Conservation (phyloP, 179 eudicot species). For the Spinacia oleracea region DNA sequence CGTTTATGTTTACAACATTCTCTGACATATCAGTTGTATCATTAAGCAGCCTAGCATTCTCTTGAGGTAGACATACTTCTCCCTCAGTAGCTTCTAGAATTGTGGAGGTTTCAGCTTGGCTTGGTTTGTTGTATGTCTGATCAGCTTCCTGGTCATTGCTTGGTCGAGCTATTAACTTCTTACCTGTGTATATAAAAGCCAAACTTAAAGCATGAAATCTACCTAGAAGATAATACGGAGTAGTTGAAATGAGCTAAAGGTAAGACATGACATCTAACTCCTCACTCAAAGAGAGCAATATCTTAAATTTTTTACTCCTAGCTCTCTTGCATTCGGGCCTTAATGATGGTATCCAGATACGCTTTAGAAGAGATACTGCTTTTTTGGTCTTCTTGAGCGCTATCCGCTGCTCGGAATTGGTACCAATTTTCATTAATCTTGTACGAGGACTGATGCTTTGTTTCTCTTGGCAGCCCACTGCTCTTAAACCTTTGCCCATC, state of each 20-base stretch:
- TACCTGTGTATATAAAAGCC: background rate
- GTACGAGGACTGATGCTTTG: background rate
- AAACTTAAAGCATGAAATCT: background rate
- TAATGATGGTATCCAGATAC: background rate
- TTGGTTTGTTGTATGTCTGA: background rate
- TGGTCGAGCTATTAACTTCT: background rate
- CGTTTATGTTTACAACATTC: background rate
- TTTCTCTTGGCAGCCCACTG: background rate
- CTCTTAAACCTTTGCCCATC: slow-evolving; percentile 2
- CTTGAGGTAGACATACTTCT: background rate
- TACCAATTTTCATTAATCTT: background rate
- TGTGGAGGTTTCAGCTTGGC: background rate
- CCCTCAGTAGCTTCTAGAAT: background rate
- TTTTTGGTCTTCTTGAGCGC: background rate
- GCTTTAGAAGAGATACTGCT: background rate
- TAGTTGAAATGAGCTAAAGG: background rate
- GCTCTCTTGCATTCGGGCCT: slow-evolving; percentile 18
- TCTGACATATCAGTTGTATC: background rate
- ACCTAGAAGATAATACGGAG: background rate
- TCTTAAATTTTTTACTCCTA: slow-evolving; percentile 21
- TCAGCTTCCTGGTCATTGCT: background rate
- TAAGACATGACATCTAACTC: background rate
- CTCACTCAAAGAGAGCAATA: background rate
- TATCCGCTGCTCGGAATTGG: background rate
- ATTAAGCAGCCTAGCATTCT: background rate